A percentile compares a stretch with the other conserved stretches of the same genome.
phyloP scores from a whole-genome alignment of 306 rosid genomes.

The Quercus glauca region DNA sequence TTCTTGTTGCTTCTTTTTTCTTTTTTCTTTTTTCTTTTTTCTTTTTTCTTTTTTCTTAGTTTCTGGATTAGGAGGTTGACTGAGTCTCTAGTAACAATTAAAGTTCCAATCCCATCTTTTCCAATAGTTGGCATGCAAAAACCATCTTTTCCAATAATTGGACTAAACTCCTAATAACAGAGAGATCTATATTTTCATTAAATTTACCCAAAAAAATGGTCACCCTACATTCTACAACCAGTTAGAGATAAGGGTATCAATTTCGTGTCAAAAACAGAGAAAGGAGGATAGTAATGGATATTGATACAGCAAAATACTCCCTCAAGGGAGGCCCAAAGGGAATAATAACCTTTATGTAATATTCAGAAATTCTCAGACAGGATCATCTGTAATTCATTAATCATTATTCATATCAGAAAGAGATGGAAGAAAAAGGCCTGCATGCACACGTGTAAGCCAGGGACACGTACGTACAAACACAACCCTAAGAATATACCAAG shows the following conservation, averaged over 20 bases:
- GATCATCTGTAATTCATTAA: not conserved
- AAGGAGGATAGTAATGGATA: not conserved
- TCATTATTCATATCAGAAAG: not conserved
- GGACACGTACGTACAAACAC: conserved; percentile 14
- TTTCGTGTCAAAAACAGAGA: not conserved
- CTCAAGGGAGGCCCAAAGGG: not conserved
- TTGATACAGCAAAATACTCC: conserved; percentile 6
- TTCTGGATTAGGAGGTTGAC: too few species aligned
- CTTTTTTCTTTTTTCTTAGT: too few species aligned
- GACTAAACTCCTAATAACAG: too few species aligned
- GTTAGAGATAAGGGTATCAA: conserved; percentile 1
- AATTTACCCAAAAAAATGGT: not conserved
- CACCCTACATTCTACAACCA: not conserved
- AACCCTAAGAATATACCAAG: conserved; percentile 38
- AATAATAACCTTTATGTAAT: conserved; percentile 1
- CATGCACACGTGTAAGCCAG: conserved; percentile 21
- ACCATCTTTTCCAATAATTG: too few species aligned
- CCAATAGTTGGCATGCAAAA: too few species aligned
- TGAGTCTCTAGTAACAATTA: too few species aligned
- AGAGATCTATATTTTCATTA: too few species aligned
- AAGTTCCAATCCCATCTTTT: too few species aligned
- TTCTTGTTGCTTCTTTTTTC: too few species aligned
- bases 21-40: too few species aligned
- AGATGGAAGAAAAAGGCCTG: not conserved
- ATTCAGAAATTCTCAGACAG: not conserved